A percentile compares a stretch with the other conserved stretches of the same genome.
phyloP scores from a whole-genome alignment of 371 early-diverging fungal species.

The Mortierella sp. region DNA sequence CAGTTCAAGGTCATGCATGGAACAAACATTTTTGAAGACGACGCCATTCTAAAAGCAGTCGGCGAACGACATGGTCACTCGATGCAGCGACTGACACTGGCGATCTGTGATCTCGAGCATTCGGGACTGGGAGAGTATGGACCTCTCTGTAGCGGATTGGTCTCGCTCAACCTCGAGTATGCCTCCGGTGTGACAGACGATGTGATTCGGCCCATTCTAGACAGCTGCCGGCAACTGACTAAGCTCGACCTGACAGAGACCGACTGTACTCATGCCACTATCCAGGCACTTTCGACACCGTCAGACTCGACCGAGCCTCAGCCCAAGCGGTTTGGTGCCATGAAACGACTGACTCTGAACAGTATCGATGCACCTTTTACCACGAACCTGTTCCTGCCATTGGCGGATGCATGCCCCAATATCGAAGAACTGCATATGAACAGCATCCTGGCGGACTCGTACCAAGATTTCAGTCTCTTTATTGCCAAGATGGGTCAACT shows the following conservation, averaged over 20 bases:
- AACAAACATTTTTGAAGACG: conserved; percentile 34
- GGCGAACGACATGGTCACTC: conserved; percentile 38
- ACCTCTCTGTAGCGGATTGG: conserved; percentile 19
- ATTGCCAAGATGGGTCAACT: conserved; percentile 25
- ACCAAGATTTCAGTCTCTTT: conserved; percentile 34
- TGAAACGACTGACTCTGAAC: conserved; percentile 43
- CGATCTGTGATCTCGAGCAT: conserved; percentile 43
- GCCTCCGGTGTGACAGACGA: conserved; percentile 44
- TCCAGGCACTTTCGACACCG: conserved; percentile 35
- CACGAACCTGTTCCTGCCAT: conserved; percentile 24
- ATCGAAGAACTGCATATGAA: conserved; percentile 51
- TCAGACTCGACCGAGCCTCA: conserved; percentile 19
- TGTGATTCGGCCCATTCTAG: conserved; percentile 30
- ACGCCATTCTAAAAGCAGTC: conserved; percentile 34
- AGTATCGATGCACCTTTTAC: conserved; percentile 49
- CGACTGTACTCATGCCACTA: conserved; percentile 34
- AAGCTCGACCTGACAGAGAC: conserved; percentile 51
- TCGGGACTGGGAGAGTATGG: conserved; percentile 36
- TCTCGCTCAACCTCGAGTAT: conserved; percentile 48
- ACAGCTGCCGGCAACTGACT: conserved; percentile 21
- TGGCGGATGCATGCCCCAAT: conserved; percentile 42
- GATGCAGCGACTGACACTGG: conserved; percentile 39
- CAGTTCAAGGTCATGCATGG: conserved; percentile 51
- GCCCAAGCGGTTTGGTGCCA: conserved; percentile 12
- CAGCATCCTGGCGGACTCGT: conserved; percentile 48